Evolutionary conservation across 768 basidiomycete species (phyloP).

Genomic region (Floccularia luteovirens): DNA sequence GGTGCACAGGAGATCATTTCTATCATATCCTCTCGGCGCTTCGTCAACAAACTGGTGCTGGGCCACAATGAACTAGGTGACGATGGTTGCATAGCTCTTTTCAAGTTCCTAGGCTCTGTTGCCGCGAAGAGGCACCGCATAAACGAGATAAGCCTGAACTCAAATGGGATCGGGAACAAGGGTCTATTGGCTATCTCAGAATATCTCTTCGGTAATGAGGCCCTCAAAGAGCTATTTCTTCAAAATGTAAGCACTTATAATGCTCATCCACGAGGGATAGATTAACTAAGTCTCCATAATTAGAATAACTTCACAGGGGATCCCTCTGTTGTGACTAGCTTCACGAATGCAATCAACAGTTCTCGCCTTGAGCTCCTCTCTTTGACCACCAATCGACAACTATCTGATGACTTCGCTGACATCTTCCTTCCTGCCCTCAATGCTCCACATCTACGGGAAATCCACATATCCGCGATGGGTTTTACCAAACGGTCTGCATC

Average conservation of each 20-base stretch:
- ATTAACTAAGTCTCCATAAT: slow-evolving; percentile 1
- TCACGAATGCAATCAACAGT: slow-evolving; percentile 43
- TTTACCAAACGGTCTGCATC: slow-evolving; percentile 35
- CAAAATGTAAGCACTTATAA: slow-evolving; percentile 42
- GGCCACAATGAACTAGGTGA: slow-evolving; percentile 52
- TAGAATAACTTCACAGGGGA: slow-evolving; percentile 23
- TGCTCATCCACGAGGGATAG: not conserved
- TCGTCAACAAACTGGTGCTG: slow-evolving; percentile 45
- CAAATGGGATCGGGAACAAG: slow-evolving; percentile 44
- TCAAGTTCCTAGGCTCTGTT: slow-evolving; percentile 44
- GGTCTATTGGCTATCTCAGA: slow-evolving; percentile 46
- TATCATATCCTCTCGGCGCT: slow-evolving; percentile 33
- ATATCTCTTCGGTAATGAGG: slow-evolving; percentile 39
- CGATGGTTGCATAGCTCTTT: slow-evolving; percentile 46
- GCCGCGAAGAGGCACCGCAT: slow-evolving; percentile 38
- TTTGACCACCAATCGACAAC: slow-evolving; percentile 37
- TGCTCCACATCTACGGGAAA: slow-evolving; percentile 39
- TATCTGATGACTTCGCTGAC: slow-evolving; percentile 44
- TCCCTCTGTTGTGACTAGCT: slow-evolving; percentile 22
- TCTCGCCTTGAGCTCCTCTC: slow-evolving; percentile 45
- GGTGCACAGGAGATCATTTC: slow-evolving; percentile 45
- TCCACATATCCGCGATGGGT: slow-evolving; percentile 47
- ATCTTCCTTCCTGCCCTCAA: slow-evolving; percentile 42
- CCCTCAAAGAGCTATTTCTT: slow-evolving; percentile 43
- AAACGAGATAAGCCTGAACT: slow-evolving; percentile 49